A percentile compares a stretch with the other conserved stretches of the same genome.
phyloP scores from a whole-genome alignment of 1,284 basidiomycete species.

The Rhodotorula mucilaginosa region DNA sequence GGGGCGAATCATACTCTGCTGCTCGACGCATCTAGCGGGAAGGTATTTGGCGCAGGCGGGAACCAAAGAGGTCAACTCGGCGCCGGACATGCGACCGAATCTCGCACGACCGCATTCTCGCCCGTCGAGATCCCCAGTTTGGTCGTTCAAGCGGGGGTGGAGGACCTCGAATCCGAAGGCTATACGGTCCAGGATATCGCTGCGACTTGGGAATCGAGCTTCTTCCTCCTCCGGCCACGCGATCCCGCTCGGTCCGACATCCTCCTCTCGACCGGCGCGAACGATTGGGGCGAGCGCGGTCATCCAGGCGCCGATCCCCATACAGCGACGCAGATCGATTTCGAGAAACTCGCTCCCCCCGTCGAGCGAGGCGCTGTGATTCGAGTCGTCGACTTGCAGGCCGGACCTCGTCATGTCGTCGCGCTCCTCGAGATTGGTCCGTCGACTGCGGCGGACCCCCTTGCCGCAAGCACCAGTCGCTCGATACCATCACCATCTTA shows the following conservation, averaged over 20 bases:
- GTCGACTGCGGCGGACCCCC: no score
- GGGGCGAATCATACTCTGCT: slow-evolving; percentile 67
- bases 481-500: background rate
- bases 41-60: background rate
- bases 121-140: background rate
- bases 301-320: slow-evolving; percentile 49
- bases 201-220: slow-evolving; percentile 78
- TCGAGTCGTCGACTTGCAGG: slow-evolving; percentile 52
- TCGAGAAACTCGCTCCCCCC: slow-evolving; percentile 33
- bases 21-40: slow-evolving; percentile 44
- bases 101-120: background rate
- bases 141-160: background rate
- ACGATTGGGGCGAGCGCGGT: slow-evolving; percentile 79
- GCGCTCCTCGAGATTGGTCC: slow-evolving; percentile 50
- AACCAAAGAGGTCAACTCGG: slow-evolving; percentile 5
- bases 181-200: slow-evolving; percentile 51
- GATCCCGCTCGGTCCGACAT: slow-evolving; percentile 53
- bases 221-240: slow-evolving; percentile 57
- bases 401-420: slow-evolving; percentile 72
- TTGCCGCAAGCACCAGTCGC: no score
- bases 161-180: no score
- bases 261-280: slow-evolving; percentile 72
- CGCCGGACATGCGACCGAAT: background rate
- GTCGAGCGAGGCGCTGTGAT: background rate
- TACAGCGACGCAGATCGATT: slow-evolving; percentile 6